Evolutionary conservation across 2,329 filamentous ascomycete genomes (phyloP).

Genomic region (Paraphoma sp.): DNA sequence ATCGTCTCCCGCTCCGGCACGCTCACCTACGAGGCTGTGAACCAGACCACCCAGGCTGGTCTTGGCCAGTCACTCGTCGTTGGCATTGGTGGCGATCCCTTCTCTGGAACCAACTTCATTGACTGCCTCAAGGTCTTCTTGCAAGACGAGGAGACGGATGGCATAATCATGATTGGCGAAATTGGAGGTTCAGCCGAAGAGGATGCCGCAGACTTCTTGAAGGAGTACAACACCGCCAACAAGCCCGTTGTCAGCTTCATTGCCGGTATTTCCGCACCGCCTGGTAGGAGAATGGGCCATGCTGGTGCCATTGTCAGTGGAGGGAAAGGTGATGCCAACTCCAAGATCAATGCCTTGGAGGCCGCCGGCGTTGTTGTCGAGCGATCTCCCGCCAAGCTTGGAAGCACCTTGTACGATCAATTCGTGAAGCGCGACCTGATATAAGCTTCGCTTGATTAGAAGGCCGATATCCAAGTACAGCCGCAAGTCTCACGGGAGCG

Average conservation of each 20-base stretch:
- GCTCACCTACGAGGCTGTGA: slow-evolving; percentile 98
- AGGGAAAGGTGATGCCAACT: slow-evolving; percentile 96
- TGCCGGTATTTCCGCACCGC: slow-evolving; percentile 95
- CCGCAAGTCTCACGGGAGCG: slow-evolving; percentile 25
- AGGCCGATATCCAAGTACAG: background rate
- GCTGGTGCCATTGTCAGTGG: slow-evolving; percentile 97
- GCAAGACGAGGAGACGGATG: slow-evolving; percentile 93
- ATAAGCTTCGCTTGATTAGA: slow-evolving; percentile 58
- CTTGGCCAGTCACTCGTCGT: slow-evolving; percentile 98
- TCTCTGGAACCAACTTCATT: slow-evolving; percentile 99
- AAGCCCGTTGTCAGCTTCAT: slow-evolving; percentile 99
- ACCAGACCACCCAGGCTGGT: slow-evolving; percentile 97
- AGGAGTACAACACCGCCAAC: slow-evolving; percentile 86
- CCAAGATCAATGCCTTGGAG: slow-evolving; percentile 96
- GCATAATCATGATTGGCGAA: slow-evolving; percentile 99
- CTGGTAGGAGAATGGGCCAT: slow-evolving; percentile 97
- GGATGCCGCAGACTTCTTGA: slow-evolving; percentile 96
- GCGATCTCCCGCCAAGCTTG: slow-evolving; percentile 78
- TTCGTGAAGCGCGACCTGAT: slow-evolving; percentile 96
- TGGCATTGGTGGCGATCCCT: slow-evolving; percentile 97
- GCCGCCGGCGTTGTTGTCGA: slow-evolving; percentile 94
- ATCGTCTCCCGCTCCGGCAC: slow-evolving; percentile 98
- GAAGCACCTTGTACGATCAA: slow-evolving; percentile 92
- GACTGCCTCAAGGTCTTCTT: slow-evolving; percentile 98
- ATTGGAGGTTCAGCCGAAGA: slow-evolving; percentile 98